Evolutionary conservation across 768 basidiomycete species (phyloP), one percentile per base, ranked within the genome.

Genomic region (Tricholoma flavovirens): DNA sequence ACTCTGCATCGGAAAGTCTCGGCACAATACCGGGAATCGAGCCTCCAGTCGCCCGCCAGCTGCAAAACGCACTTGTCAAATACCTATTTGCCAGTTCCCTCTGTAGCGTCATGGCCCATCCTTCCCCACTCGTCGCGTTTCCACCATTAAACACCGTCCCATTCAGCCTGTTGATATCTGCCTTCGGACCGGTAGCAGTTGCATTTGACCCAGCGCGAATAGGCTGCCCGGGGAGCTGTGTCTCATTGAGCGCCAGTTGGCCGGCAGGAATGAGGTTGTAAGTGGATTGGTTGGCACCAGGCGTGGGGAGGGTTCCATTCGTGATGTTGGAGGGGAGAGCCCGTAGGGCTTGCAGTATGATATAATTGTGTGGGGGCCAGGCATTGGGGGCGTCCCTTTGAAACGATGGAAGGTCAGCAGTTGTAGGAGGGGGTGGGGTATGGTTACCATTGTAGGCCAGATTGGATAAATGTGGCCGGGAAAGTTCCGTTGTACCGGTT

Each of bases 11-110:
- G 0, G 93, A 81, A 21, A 96, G 76, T 56, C 83, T 81, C 19
- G 87, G 79, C 3, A 95, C 71, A 36, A 93, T 17, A 14, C 78
- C 80, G 0, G 83, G 77, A 43, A 98, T 88, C 3, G 84, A 84
- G 5, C 95, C 95, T 32, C 95, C 95, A 0, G 93, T 97, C 11
- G 90, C 85, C 61, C 85, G 81, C 94, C 95, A 98, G 61, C 90
- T 92, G 70, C 95, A 97, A 59, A 96, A 78, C 1, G 83, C 83
- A 59, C 91, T 87, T 24, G 87, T 75, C 62, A 90, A 76, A 68
- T 94, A 96, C 36, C 95, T 80, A 66, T 96, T 95, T 7, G 88
- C 91, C 58, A 94, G 73, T 66, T 90, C 83, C 43, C 88, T 79
- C 62, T 75, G 75, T 15, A 95, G 73, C 5, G 78, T 73, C 15